These are phyloP conservation scores for Lentinula detonsa DNA, from an alignment of 768 basidiomycete genomes.

Conservation along the genomic window DNA sequence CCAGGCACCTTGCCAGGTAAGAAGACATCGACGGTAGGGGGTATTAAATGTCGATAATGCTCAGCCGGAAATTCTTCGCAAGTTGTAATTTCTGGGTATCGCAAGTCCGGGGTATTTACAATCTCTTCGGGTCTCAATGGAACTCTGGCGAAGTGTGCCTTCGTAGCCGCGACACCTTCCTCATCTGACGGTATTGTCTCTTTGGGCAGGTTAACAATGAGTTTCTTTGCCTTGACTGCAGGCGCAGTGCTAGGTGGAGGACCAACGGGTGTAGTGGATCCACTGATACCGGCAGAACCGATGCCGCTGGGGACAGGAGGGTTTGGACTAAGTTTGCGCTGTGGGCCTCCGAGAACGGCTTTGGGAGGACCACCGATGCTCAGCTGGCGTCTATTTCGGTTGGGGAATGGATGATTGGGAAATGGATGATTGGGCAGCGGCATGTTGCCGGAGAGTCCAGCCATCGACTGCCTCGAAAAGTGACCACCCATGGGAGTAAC, in stretches of 20 bases:
- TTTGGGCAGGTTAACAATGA: slow-evolving; percentile 65
- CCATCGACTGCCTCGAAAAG: slow-evolving; percentile 46
- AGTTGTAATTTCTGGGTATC: slow-evolving; percentile 31
- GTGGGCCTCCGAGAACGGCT: slow-evolving; percentile 74
- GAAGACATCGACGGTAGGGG: slow-evolving; percentile 71
- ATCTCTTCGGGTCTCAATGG: slow-evolving; percentile 35
- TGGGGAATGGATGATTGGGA: slow-evolving; percentile 52
- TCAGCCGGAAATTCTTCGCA: slow-evolving; percentile 64
- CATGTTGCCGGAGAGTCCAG: slow-evolving; percentile 22
- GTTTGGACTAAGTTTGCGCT: slow-evolving; percentile 69
- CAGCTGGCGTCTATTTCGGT: slow-evolving; percentile 60
- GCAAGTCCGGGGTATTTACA: slow-evolving; percentile 15
- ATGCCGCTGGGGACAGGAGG: slow-evolving; percentile 19
- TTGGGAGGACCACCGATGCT: slow-evolving; percentile 88
- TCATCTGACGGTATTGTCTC: slow-evolving; percentile 46
- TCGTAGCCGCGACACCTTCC: slow-evolving; percentile 32
- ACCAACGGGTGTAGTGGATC: slow-evolving; percentile 17
- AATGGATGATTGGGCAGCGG: slow-evolving; percentile 33
- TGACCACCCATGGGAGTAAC: slow-evolving; percentile 56
- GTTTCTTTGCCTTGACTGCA: slow-evolving; percentile 54
- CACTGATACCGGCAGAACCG: slow-evolving; percentile 6
- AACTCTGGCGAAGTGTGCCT: slow-evolving; percentile 54
- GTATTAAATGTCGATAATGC: slow-evolving; percentile 48
- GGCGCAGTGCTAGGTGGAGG: slow-evolving; percentile 12
- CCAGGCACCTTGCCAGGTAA: slow-evolving; percentile 68